A percentile compares a stretch with the other conserved stretches of the same genome.
phyloP scores from a whole-genome alignment of 306 rosid species.

The Lablab purpureus region DNA sequence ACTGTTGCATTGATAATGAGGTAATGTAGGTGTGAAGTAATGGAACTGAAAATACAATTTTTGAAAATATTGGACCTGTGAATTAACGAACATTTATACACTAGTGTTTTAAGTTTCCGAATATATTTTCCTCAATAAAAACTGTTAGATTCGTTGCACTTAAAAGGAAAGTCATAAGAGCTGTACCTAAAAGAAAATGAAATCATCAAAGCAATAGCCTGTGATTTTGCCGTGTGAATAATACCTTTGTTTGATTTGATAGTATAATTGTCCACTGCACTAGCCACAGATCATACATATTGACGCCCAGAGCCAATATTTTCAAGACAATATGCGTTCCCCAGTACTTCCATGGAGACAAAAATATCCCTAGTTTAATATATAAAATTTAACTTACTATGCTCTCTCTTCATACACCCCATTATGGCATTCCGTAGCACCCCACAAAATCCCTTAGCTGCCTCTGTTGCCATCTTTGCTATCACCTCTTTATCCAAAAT shows the following conservation, averaged over 20 bases:
- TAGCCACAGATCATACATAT: neutral
- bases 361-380: too few species aligned
- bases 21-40: neutral
- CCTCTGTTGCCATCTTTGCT: too few species aligned
- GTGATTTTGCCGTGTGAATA: neutral
- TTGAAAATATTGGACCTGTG: neutral
- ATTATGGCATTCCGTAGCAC: too few species aligned
- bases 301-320: neutral
- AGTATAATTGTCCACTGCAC: neutral
- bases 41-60: neutral
- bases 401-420: too few species aligned
- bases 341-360: too few species aligned
- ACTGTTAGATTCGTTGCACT: neutral
- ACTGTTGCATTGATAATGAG: neutral
- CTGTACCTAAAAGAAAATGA: neutral
- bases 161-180: neutral
- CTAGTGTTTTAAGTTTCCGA: neutral
- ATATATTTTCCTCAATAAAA: neutral
- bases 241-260: neutral
- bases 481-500: too few species aligned
- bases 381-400: too few species aligned
- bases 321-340: too few species aligned
- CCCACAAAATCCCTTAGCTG: too few species aligned
- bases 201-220: neutral
- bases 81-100: neutral